A percentile compares a stretch with the other conserved stretches of the same genome.
These are phyloP conservation scores for Puccinia novopanici DNA, from an alignment of 1,284 basidiomycete genomes.

Conservation along the genomic window DNA sequence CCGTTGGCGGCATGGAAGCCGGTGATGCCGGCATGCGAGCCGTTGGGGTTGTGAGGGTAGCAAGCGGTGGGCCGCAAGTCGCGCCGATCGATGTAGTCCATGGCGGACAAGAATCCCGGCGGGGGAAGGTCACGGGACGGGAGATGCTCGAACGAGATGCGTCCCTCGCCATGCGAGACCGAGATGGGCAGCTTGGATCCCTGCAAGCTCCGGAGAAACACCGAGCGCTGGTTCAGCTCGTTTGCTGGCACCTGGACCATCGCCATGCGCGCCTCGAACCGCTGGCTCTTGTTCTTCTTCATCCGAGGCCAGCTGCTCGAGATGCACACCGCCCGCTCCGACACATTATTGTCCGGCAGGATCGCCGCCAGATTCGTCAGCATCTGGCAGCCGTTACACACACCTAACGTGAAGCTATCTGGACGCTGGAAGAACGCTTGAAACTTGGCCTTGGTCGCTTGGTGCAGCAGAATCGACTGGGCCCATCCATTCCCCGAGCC, in stretches of 20 bases:
- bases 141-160: constrained; percentile 68
- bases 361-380: constrained; percentile 82
- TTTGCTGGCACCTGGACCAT: constrained; percentile 70
- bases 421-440: constrained; percentile 74
- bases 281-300: constrained; percentile 81
- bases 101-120: constrained; percentile 64
- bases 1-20: constrained; percentile 84
- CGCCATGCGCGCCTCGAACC: constrained; percentile 85
- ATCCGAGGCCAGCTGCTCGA: constrained; percentile 76
- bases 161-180: constrained; percentile 96
- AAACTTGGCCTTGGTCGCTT: constrained; percentile 74
- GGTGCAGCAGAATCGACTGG: constrained; percentile 82
- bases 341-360: constrained; percentile 76
- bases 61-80: constrained; percentile 68
- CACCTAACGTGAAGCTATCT: constrained; percentile 84
- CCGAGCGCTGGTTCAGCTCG: constrained; percentile 62
- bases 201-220: constrained; percentile 85
- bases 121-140: constrained; percentile 52
- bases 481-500: constrained; percentile 99
- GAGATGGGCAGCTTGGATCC: constrained; percentile 86
- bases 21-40: constrained; percentile 80
- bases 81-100: constrained; percentile 74
- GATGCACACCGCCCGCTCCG: neutral
- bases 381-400: constrained; percentile 99
- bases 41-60: constrained; percentile 96